Evolutionary conservation across 2,329 filamentous ascomycete species (phyloP).

Genomic region (Diaporthe longicolla): DNA sequence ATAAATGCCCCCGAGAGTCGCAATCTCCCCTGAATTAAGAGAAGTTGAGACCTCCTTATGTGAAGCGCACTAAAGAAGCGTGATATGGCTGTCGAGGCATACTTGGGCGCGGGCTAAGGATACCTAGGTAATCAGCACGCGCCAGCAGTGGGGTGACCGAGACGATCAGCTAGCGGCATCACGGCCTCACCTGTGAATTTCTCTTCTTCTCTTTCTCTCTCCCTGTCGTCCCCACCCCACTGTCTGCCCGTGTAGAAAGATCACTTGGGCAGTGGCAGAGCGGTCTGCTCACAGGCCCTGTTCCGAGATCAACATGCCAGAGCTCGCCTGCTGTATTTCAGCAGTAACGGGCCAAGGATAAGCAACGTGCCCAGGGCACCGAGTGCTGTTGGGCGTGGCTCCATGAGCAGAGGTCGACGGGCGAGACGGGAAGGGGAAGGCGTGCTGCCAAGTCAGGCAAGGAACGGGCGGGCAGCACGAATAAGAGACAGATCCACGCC

Average conservation of each 20-base stretch:
- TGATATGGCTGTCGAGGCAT: neutral
- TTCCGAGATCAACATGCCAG: slow-evolving; percentile 14
- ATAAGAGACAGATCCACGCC: slow-evolving; percentile 31
- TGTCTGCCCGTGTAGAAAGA: neutral
- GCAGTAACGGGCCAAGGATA: neutral
- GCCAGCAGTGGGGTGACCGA: slow-evolving; percentile 14
- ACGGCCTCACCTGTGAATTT: neutral
- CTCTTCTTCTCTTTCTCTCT: too few species aligned
- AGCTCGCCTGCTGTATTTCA: neutral
- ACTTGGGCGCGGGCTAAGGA: slow-evolving; percentile 4
- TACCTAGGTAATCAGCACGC: neutral
- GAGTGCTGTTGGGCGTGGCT: too few species aligned
- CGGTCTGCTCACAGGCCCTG: neutral
- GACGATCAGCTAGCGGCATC: neutral
- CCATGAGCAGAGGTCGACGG: neutral
- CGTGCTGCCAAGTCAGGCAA: slow-evolving; percentile 19
- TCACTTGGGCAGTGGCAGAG: neutral
- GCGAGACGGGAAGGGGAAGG: slow-evolving; percentile 18
- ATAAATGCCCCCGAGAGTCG: slow-evolving; percentile 23
- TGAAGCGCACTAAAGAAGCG: slow-evolving; percentile 34
- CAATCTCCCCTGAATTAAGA: slow-evolving; percentile 33
- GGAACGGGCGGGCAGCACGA: slow-evolving; percentile 33
- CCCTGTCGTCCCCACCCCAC: too few species aligned
- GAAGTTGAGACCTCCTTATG: slow-evolving; percentile 28
- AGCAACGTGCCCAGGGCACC: neutral